Evolutionary conservation across 345 rosid genomes (phyloP).

Genomic region (Dipteronia dyeriana): DNA sequence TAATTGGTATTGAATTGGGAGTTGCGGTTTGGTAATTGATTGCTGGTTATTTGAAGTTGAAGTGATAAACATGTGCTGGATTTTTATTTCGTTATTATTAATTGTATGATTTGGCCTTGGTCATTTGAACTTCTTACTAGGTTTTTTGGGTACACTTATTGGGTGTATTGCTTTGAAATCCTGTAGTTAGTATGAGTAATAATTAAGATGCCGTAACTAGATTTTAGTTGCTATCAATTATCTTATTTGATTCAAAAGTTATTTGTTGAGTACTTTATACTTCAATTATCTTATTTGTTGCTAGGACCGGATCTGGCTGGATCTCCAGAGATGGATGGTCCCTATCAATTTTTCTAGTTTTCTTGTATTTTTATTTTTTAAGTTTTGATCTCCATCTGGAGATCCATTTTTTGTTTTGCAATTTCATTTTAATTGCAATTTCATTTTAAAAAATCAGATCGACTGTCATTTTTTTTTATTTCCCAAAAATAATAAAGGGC

Average conservation of each 20-base stretch:
- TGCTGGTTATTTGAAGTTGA: not conserved
- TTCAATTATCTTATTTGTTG: too few species aligned
- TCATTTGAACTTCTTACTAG: not conserved
- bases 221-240: not conserved
- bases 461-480: too few species aligned
- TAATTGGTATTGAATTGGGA: not conserved
- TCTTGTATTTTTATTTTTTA: too few species aligned
- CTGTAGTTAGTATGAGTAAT: not conserved
- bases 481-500: too few species aligned
- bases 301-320: too few species aligned
- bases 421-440: too few species aligned
- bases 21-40: conserved; percentile 1
- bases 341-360: too few species aligned
- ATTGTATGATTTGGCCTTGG: not conserved
- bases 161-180: not conserved
- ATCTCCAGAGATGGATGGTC: too few species aligned
- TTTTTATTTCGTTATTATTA: not conserved
- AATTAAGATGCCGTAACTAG: not conserved
- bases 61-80: not conserved
- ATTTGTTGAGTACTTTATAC: too few species aligned
- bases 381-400: too few species aligned
- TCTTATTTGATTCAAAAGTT: not conserved
- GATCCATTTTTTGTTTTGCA: too few species aligned
- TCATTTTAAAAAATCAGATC: too few species aligned
- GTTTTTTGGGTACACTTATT: not conserved